phyloP scores from a whole-genome alignment of 805 yeast genomes.

The Saitoella complicata region DNA sequence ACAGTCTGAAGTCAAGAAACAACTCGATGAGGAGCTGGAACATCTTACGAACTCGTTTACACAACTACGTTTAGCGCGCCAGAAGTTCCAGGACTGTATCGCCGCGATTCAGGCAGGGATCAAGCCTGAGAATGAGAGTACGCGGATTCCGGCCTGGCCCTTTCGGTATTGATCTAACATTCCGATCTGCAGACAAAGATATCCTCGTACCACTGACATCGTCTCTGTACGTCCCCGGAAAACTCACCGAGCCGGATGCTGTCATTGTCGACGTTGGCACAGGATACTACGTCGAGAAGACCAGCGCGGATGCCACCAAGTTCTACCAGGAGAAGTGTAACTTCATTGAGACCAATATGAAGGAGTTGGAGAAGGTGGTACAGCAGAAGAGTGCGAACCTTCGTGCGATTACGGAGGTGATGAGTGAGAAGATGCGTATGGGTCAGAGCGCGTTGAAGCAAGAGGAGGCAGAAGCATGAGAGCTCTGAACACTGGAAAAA shows the following conservation, averaged over 20 bases:
- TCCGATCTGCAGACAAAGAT: conserved; percentile 23
- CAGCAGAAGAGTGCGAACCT: too few relatives aligned
- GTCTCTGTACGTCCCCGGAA: conserved; percentile 81
- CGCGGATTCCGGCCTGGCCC: conserved; percentile 1
- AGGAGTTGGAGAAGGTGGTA: too few relatives aligned
- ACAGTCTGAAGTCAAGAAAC: conserved; percentile 52
- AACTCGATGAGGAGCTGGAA: conserved; percentile 69
- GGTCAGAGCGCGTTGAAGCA: too few relatives aligned
- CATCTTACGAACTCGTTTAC: conserved; percentile 72
- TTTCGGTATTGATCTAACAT: neutral
- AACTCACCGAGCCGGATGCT: conserved; percentile 41
- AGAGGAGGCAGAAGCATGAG: too few relatives aligned
- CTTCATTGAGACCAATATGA: too few relatives aligned
- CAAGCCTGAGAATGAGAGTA: conserved; percentile 24
- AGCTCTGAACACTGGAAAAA: too few relatives aligned
- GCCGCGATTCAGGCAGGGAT: conserved; percentile 45
- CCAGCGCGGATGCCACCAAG: too few relatives aligned
- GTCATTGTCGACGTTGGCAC: conserved; percentile 92
- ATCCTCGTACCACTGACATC: conserved; percentile 77
- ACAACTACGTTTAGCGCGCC: conserved; percentile 68
- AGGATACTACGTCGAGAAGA: conserved; percentile 80
- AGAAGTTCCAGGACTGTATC: conserved; percentile 68
- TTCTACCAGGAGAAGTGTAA: too few relatives aligned
- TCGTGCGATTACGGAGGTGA: too few relatives aligned
- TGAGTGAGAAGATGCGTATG: too few relatives aligned